phyloP scores from a whole-genome alignment of 2,329 filamentous ascomycete species.

The Ophiosphaerella herpotricha region DNA sequence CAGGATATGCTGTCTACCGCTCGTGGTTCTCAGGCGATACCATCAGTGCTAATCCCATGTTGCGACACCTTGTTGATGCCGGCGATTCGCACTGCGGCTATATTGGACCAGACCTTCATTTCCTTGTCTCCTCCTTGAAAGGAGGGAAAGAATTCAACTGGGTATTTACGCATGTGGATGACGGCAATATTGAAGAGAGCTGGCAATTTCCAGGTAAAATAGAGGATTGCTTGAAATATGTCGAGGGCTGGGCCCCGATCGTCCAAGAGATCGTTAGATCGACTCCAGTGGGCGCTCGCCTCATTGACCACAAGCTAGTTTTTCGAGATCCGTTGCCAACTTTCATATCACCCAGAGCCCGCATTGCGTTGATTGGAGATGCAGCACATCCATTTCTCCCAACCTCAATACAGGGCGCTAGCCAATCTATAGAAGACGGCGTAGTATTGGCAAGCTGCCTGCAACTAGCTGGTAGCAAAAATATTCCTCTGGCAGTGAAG shows the following conservation, averaged over 20 bases:
- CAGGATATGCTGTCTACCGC: constrained; percentile 59
- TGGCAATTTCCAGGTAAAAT: constrained; percentile 41
- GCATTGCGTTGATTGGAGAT: constrained; percentile 58
- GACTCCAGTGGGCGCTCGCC: constrained; percentile 36
- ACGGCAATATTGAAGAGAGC: constrained; percentile 39
- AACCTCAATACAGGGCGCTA: constrained; percentile 58
- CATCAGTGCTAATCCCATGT: constrained; percentile 28
- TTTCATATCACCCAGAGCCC: constrained; percentile 55
- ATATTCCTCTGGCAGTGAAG: constrained; percentile 27
- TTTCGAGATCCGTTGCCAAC: constrained; percentile 58
- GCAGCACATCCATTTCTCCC: constrained; percentile 60
- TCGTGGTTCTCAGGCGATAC: constrained; percentile 47
- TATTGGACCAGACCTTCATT: constrained; percentile 44
- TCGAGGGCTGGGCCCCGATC: constrained; percentile 37
- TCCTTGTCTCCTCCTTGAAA: constrained; percentile 42
- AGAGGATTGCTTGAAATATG: constrained; percentile 38
- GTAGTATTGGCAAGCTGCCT: constrained; percentile 34
- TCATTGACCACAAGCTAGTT: constrained; percentile 61
- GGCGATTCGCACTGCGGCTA: constrained; percentile 40
- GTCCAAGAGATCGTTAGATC: constrained; percentile 38
- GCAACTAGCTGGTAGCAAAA: constrained; percentile 29
- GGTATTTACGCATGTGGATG: constrained; percentile 48
- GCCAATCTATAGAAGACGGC: constrained; percentile 59
- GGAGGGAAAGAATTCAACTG: constrained; percentile 43
- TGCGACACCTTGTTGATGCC: constrained; percentile 37